A percentile compares a stretch with the other conserved stretches of the same genome.
These are phyloP conservation scores for Candida sanyaensis DNA, from an alignment of 1,139 yeast species.

Conservation along the genomic window DNA sequence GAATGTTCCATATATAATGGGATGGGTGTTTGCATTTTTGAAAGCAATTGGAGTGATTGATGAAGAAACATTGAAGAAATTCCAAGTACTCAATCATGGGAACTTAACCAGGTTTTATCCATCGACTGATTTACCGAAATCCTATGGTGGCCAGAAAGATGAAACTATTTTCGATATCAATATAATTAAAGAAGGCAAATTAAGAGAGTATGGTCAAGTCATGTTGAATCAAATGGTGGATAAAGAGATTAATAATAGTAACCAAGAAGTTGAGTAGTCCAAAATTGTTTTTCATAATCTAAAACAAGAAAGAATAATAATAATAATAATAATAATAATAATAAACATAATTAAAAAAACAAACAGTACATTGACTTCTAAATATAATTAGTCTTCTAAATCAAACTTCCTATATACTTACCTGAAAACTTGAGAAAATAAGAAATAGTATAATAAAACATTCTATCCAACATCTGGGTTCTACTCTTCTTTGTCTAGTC, in stretches of 20 bases:
- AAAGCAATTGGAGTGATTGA: conserved; percentile 57
- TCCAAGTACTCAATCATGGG: conserved; percentile 67
- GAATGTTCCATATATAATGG: conserved; percentile 74
- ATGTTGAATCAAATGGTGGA: conserved; percentile 26
- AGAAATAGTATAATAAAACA: background rate
- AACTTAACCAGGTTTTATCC: conserved; percentile 55
- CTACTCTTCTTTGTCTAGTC: too few species aligned
- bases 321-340: background rate
- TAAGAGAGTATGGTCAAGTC: conserved; percentile 27
- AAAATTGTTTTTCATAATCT: background rate
- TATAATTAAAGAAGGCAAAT: conserved; percentile 19
- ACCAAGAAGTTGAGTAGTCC: conserved; percentile 17
- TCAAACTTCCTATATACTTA: background rate
- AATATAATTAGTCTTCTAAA: background rate
- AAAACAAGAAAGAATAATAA: background rate
- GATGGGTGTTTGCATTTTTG: conserved; percentile 75
- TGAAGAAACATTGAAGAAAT: conserved; percentile 70
- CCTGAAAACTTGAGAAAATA: background rate
- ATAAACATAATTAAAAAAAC: too few species aligned
- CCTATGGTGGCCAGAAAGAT: conserved; percentile 51
- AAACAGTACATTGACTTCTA: background rate
- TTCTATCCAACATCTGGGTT: background rate
- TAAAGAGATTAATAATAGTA: conserved; percentile 16
- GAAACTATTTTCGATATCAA: conserved; percentile 26
- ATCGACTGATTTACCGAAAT: conserved; percentile 52